Evolutionary conservation across 306 rosid genomes (phyloP), one percentile per base, ranked within the genome.

Genomic region (Rosa persica): DNA sequence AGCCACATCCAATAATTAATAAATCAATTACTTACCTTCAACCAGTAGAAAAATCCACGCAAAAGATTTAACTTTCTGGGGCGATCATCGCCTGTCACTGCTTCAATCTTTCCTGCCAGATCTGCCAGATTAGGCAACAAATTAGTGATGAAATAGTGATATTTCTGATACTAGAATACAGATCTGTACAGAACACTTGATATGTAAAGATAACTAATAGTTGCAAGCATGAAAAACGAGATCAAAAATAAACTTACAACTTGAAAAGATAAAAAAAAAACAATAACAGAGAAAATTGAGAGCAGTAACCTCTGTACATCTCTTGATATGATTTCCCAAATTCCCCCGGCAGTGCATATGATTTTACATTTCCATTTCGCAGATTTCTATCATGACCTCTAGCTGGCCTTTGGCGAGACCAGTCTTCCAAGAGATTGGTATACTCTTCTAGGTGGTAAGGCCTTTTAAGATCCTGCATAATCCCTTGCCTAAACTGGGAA

Each of bases 41-140:
- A 77, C 92, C 91, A 92, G 86, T 84, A 89, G 76, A 83, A 52
- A 73, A 90, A 92, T 73, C 97, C 97, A 48, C 98, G 97, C 54
- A 91, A 77, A 48, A 94, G 84, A 79, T 86, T 86, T 85, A 89
- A 80, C 72, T 72, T 74, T 79, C 12, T 91, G 48, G 19, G 80
- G 30, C 70, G 78, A 80, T 86, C 78, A 42, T 52, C 19, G 77
- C 78, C 49, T 62, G 23, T 15, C 68, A 27, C 71, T 43, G 48
- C 27, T 0, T 39, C 27, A 0, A 76, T 34, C 72, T 85, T 86
- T 67, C 57, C 27, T 3, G 67, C 79, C 54, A 92, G 69, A 80
- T 81, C 98, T 95, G 89, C 80, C 85, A 78, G 67, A 78, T 72
- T 23, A 78, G 46, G 62, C 82, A 78, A 79, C 52, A 71, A 74